A percentile compares a stretch with the other conserved stretches of the same genome.
These are phyloP conservation scores for Sclerotiophoma versabilis DNA, from an alignment of 2,329 filamentous ascomycete species.

Conservation along the genomic window DNA sequence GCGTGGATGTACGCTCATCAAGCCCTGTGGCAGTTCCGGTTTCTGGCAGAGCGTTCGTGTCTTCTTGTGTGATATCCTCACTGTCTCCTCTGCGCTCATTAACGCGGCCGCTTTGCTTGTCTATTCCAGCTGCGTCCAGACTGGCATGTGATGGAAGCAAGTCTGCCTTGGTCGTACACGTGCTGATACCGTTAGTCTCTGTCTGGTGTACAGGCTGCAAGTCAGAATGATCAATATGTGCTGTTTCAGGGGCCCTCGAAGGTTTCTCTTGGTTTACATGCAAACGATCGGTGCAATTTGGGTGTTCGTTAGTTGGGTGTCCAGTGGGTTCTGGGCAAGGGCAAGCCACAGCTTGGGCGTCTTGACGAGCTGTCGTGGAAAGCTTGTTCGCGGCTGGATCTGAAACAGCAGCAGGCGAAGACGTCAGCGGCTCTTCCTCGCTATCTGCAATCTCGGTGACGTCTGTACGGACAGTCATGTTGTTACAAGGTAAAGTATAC, in stretches of 20 bases:
- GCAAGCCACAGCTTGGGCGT: conserved; percentile 26
- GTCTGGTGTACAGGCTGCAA: conserved; percentile 8
- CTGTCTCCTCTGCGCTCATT: background rate
- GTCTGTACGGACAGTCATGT: conserved; percentile 32
- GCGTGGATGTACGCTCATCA: background rate
- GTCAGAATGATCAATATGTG: conserved; percentile 17
- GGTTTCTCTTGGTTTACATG: conserved; percentile 18
- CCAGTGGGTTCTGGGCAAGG: conserved; percentile 24
- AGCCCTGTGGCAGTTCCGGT: background rate
- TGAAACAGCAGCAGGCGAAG: conserved; percentile 31
- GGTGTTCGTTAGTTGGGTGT: conserved; percentile 15
- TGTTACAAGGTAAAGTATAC: conserved; percentile 19
- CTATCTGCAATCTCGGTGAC: conserved; percentile 42
- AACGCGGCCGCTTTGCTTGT: background rate
- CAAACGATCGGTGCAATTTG: conserved; percentile 18
- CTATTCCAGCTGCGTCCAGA: background rate
- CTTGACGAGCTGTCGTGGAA: conserved; percentile 29
- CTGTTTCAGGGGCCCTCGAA: conserved; percentile 18
- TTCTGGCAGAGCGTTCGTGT: background rate
- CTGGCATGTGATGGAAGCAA: background rate
- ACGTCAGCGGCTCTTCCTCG: conserved; percentile 43
- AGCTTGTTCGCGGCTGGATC: conserved; percentile 30
- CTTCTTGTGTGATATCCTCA: background rate
- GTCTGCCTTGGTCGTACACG: background rate
- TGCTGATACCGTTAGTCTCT: background rate